phyloP scores from a whole-genome alignment of 805 yeast genomes.

The fission yeast (Schizosaccharomyces pombe) region DNA sequence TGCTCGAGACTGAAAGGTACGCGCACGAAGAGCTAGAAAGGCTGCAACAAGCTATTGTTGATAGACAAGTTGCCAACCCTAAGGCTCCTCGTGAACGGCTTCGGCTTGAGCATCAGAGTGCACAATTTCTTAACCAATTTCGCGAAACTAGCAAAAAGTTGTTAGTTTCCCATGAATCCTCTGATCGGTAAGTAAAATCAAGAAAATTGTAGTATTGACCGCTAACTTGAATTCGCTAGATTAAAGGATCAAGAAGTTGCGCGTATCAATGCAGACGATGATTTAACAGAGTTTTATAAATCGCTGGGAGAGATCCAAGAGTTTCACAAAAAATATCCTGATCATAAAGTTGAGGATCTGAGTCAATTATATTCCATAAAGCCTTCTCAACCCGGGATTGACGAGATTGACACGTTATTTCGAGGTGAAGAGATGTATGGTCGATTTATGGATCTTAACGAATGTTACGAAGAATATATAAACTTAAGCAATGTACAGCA shows the following conservation, averaged over 20 bases:
- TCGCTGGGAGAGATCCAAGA: slow-evolving; percentile 16
- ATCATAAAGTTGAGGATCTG: slow-evolving; percentile 15
- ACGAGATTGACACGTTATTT: slow-evolving; percentile 25
- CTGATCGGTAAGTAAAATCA: neutral
- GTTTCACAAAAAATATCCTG: slow-evolving; percentile 15
- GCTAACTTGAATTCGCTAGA: slow-evolving; percentile 8
- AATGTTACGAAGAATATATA: slow-evolving; percentile 30
- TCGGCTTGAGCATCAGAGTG: slow-evolving; percentile 35
- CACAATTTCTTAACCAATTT: slow-evolving; percentile 26
- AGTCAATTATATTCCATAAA: slow-evolving; percentile 11
- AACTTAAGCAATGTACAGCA: slow-evolving; percentile 20
- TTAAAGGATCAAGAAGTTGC: slow-evolving; percentile 9
- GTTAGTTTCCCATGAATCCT: slow-evolving; percentile 3
- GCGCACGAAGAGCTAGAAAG: slow-evolving; percentile 29
- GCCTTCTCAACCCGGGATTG: slow-evolving; percentile 16
- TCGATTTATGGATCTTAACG: slow-evolving; percentile 32
- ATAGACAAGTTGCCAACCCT: slow-evolving; percentile 23
- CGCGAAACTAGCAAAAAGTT: slow-evolving; percentile 15
- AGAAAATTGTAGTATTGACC: neutral
- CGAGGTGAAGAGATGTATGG: slow-evolving; percentile 43
- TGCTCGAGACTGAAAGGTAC: slow-evolving; percentile 10
- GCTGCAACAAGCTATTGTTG: slow-evolving; percentile 41
- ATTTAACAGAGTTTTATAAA: slow-evolving; percentile 20
- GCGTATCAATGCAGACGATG: slow-evolving; percentile 9
- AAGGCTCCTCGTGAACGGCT: slow-evolving; percentile 7